These are phyloP conservation scores for Yarrowia sp. DNA, from an alignment of 805 yeast species.

Conservation along the genomic window DNA sequence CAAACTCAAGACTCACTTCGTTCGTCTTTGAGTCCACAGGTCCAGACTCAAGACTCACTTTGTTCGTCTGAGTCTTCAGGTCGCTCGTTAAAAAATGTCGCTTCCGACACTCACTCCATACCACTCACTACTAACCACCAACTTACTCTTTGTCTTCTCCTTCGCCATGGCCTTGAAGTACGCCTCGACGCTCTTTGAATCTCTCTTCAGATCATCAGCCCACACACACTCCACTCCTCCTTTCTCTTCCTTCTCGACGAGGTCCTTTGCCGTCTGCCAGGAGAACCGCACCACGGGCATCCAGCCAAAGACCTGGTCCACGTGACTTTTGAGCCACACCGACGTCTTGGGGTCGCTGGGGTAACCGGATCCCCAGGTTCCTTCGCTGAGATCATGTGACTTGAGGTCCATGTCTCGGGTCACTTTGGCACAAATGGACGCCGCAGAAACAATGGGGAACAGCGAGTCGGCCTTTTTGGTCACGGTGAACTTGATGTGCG, in stretches of 20 bases:
- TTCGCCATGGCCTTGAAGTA: not conserved
- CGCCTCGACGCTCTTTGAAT: slow-evolving; percentile 9
- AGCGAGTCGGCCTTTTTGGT: slow-evolving; percentile 94
- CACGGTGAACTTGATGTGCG: slow-evolving; percentile 74
- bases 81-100: not conserved
- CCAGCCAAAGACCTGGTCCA: slow-evolving; percentile 89
- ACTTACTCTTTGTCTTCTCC: slow-evolving; percentile 1
- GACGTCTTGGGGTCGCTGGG: slow-evolving; percentile 91
- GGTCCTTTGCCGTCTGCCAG: slow-evolving; percentile 91
- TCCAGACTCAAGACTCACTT: too few relatives aligned
- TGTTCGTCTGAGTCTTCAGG: too few relatives aligned
- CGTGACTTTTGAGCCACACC: slow-evolving; percentile 68
- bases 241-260: slow-evolving; percentile 62
- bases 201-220: slow-evolving; percentile 55
- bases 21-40: too few relatives aligned
- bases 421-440: slow-evolving; percentile 95
- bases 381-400: slow-evolving; percentile 42
- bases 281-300: slow-evolving; percentile 75
- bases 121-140: slow-evolving; percentile 21
- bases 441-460: slow-evolving; percentile 91
- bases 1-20: too few relatives aligned
- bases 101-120: slow-evolving; percentile 1
- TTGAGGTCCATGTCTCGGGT: slow-evolving; percentile 76
- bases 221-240: slow-evolving; percentile 60
- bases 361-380: slow-evolving; percentile 85